A percentile compares a stretch with the other conserved stretches of the same genome.
phyloP scores from a whole-genome alignment of 2,329 filamentous ascomycete genomes.

The Zymoseptoria brevis region DNA sequence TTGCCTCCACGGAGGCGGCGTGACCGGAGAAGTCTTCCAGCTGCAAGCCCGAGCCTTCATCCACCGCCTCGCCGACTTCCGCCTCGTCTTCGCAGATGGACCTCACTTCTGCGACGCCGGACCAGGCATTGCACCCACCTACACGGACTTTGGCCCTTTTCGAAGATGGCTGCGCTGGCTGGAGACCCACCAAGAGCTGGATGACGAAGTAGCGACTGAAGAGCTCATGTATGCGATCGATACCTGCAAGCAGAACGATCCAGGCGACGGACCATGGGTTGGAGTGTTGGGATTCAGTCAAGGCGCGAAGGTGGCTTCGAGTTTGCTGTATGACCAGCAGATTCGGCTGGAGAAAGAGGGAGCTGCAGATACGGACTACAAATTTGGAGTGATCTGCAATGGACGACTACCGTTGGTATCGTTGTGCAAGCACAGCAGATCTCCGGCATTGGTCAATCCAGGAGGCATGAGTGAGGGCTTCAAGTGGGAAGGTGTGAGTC shows the following conservation, averaged over 20 bases:
- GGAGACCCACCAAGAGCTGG: slow-evolving; percentile 47
- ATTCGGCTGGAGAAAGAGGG: slow-evolving; percentile 37
- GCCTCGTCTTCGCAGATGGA: slow-evolving; percentile 64
- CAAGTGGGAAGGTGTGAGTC: slow-evolving; percentile 34
- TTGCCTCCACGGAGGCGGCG: slow-evolving; percentile 73
- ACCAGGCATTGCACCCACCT: slow-evolving; percentile 56
- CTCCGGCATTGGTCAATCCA: slow-evolving; percentile 33
- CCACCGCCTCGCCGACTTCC: slow-evolving; percentile 50
- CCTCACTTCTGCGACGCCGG: slow-evolving; percentile 58
- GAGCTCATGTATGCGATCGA: slow-evolving; percentile 41
- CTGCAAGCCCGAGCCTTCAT: slow-evolving; percentile 56
- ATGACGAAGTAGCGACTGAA: slow-evolving; percentile 41
- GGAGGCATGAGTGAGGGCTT: slow-evolving; percentile 40
- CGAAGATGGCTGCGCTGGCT: slow-evolving; percentile 56
- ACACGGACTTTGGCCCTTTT: slow-evolving; percentile 59
- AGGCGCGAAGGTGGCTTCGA: slow-evolving; percentile 42
- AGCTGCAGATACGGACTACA: slow-evolving; percentile 38
- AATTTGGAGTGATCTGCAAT: slow-evolving; percentile 56
- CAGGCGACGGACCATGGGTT: slow-evolving; percentile 41
- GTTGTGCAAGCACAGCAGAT: slow-evolving; percentile 37
- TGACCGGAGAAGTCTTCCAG: slow-evolving; percentile 62
- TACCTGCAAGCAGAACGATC: slow-evolving; percentile 40
- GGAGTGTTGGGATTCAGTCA: slow-evolving; percentile 45
- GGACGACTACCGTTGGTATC: slow-evolving; percentile 54
- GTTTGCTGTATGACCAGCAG: slow-evolving; percentile 52